phyloP scores from a whole-genome alignment of 2,329 filamentous ascomycete genomes.

The Biscogniauxia mediterranea region DNA sequence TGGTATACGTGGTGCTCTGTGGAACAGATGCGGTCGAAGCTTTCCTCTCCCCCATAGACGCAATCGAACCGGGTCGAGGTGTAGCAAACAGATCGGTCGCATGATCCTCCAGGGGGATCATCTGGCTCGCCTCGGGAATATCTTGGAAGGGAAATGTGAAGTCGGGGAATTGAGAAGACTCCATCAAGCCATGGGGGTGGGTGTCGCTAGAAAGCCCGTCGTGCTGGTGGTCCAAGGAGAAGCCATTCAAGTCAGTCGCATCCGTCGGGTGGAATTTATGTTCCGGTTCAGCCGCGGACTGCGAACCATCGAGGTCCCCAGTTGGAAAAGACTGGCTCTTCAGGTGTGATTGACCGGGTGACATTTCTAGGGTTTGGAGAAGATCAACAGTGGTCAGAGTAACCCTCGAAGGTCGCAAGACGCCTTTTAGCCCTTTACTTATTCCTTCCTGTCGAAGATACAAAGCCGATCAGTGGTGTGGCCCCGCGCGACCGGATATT shows the following conservation, averaged over 20 bases:
- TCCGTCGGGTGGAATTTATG: slow-evolving; percentile 31
- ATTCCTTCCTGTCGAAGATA: slow-evolving; percentile 6
- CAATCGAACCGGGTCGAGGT: slow-evolving; percentile 31
- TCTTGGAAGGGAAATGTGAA: slow-evolving; percentile 52
- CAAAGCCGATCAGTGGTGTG: slow-evolving; percentile 10
- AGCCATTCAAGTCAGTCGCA: slow-evolving; percentile 35
- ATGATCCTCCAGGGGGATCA: slow-evolving; percentile 41
- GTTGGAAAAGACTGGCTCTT: slow-evolving; percentile 35
- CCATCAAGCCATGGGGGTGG: slow-evolving; percentile 39
- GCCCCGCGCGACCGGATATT: slow-evolving; percentile 28
- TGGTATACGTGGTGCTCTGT: slow-evolving; percentile 33
- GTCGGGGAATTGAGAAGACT: slow-evolving; percentile 50
- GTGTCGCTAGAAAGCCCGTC: slow-evolving; percentile 34
- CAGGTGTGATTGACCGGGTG: slow-evolving; percentile 35
- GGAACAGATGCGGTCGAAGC: slow-evolving; percentile 38
- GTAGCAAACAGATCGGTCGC: slow-evolving; percentile 32
- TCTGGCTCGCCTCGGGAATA: slow-evolving; percentile 41
- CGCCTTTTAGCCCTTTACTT: slow-evolving; percentile 1
- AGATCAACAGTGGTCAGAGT: slow-evolving; percentile 26
- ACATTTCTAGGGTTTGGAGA: slow-evolving; percentile 36
- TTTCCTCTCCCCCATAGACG: slow-evolving; percentile 38
- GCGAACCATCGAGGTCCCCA: slow-evolving; percentile 36
- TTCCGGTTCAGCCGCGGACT: slow-evolving; percentile 32
- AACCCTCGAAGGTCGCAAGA: slow-evolving; percentile 12
- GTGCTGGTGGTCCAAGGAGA: slow-evolving; percentile 36